phyloP scores from a whole-genome alignment of 1,284 basidiomycete genomes.

The Agroathelia rolfsii region DNA sequence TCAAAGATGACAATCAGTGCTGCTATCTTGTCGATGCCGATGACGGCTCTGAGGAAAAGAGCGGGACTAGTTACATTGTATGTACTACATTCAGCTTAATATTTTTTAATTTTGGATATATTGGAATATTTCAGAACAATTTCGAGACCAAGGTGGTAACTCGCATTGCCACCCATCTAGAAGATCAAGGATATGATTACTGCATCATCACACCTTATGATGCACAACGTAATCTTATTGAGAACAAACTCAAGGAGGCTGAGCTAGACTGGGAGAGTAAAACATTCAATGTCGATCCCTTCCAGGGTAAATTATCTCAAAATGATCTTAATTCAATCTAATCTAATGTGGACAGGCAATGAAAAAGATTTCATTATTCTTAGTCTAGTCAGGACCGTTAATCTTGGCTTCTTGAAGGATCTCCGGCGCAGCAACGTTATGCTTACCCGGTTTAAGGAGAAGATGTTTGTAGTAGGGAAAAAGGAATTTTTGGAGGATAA shows the following conservation, averaged over 20 bases:
- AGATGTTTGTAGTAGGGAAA: slow-evolving; percentile 58
- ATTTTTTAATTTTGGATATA: slow-evolving; percentile 4
- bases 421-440: slow-evolving; percentile 57
- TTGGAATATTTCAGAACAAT: slow-evolving; percentile 36
- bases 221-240: slow-evolving; percentile 44
- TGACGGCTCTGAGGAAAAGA: slow-evolving; percentile 26
- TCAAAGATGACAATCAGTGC: too few relatives aligned
- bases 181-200: slow-evolving; percentile 32
- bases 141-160: slow-evolving; percentile 36
- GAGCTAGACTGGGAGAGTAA: slow-evolving; percentile 46
- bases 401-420: slow-evolving; percentile 48
- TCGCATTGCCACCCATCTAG: slow-evolving; percentile 35
- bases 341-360: slow-evolving; percentile 34
- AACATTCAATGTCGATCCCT: slow-evolving; percentile 60
- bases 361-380: slow-evolving; percentile 48
- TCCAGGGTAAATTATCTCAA: slow-evolving; percentile 38
- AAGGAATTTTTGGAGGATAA: slow-evolving; percentile 39
- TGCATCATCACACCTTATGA: slow-evolving; percentile 67
- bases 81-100: slow-evolving; percentile 9
- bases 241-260: slow-evolving; percentile 32
- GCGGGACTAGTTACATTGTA: slow-evolving; percentile 36
- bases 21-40: slow-evolving; percentile 44
- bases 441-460: slow-evolving; percentile 56
- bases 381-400: slow-evolving; percentile 48
- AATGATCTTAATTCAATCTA: too few relatives aligned